These are phyloP conservation scores for Pecoramyces ruminantium DNA, from an alignment of 192 early-diverging fungal species.

Conservation along the genomic window DNA sequence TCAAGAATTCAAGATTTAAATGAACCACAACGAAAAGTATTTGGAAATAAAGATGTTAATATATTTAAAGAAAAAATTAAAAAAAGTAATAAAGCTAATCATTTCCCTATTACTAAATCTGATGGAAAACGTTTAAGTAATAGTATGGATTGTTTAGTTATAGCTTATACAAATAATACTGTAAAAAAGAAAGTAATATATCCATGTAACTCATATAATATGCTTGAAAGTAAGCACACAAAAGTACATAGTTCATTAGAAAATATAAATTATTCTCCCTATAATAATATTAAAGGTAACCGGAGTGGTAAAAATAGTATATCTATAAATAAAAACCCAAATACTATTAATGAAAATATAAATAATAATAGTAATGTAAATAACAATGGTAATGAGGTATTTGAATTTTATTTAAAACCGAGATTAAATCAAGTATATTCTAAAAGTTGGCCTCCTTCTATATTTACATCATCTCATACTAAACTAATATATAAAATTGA, in stretches of 20 bases:
- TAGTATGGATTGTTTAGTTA: neutral
- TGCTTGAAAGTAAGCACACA: neutral
- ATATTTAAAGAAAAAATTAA: neutral
- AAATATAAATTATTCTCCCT: neutral
- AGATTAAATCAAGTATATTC: conserved; percentile 24
- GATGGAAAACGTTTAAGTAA: neutral
- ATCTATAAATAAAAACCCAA: too few species aligned
- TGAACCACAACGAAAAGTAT: neutral
- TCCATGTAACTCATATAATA: neutral
- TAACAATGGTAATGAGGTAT: neutral
- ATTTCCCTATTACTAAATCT: neutral
- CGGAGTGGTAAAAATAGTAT: too few species aligned
- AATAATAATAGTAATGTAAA: too few species aligned
- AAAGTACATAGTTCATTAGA: neutral
- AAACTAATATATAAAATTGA: conserved; percentile 30
- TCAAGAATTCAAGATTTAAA: neutral
- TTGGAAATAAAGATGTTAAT: neutral
- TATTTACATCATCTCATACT: conserved; percentile 34
- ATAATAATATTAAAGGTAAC: neutral
- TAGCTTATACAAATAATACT: neutral
- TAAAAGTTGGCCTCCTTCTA: conserved; percentile 45
- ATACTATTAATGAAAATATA: too few species aligned
- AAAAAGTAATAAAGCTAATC: neutral
- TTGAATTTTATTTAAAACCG: neutral
- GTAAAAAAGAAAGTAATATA: neutral